phyloP scores from a whole-genome alignment of 1,139 yeast species.

The Lizanozyma gosingica region DNA sequence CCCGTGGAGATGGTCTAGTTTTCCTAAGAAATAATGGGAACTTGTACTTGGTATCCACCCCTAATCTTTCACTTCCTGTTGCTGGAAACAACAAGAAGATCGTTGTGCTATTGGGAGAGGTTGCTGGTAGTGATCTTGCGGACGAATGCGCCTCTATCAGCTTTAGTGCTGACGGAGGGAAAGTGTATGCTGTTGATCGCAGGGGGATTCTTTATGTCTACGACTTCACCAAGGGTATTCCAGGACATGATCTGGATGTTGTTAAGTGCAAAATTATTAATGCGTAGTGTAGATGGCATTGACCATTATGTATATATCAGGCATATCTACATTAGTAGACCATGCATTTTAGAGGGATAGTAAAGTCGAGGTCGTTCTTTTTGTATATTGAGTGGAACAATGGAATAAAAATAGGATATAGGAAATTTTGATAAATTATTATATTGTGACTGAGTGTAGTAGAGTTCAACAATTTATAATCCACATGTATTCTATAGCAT shows the following conservation, averaged over 20 bases:
- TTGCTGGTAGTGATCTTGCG: slow-evolving; percentile 58
- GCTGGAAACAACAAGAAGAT: slow-evolving; percentile 38
- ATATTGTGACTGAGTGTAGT: too few relatives aligned
- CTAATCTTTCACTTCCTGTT: slow-evolving; percentile 44
- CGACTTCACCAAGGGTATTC: slow-evolving; percentile 83
- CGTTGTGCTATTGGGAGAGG: slow-evolving; percentile 69
- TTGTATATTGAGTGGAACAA: too few relatives aligned
- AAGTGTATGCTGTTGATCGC: slow-evolving; percentile 66
- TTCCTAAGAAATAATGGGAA: slow-evolving; percentile 72
- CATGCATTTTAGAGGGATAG: too few relatives aligned
- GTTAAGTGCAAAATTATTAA: slow-evolving; percentile 59
- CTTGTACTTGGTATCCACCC: slow-evolving; percentile 61
- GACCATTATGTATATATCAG: too few relatives aligned
- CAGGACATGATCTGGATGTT: slow-evolving; percentile 67
- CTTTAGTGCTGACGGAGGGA: slow-evolving; percentile 77
- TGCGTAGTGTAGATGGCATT: too few relatives aligned
- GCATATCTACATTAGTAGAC: too few relatives aligned
- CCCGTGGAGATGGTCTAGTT: slow-evolving; percentile 80
- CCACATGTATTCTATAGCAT: too few relatives aligned
- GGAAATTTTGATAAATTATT: too few relatives aligned
- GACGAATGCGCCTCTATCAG: slow-evolving; percentile 67
- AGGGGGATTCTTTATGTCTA: slow-evolving; percentile 71
- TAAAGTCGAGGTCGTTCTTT: too few relatives aligned
- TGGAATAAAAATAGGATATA: too few relatives aligned
- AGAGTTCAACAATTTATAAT: too few relatives aligned